Conservation (phyloP, 2,329 filamentous ascomycete genomes). For the Aspergillus quadrilineatus region DNA sequence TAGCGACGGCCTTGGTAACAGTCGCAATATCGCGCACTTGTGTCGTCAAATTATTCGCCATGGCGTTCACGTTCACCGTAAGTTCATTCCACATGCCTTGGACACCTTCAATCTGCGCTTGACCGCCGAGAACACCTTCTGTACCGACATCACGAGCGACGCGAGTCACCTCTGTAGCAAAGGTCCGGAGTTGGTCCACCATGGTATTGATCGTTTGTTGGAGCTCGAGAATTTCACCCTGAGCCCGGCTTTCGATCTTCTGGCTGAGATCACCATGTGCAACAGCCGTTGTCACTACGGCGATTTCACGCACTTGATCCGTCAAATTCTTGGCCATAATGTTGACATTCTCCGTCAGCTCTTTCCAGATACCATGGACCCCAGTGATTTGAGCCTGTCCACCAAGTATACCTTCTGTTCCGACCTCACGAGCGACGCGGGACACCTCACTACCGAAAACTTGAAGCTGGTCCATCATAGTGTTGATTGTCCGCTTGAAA, state of each 20-base stretch:
- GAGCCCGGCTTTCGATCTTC: conserved; percentile 77
- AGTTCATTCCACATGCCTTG: conserved; percentile 88
- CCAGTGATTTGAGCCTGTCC: conserved; percentile 92
- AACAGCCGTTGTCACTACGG: conserved; percentile 78
- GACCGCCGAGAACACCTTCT: conserved; percentile 77
- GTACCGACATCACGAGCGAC: conserved; percentile 82
- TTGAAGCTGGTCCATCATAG: conserved; percentile 97
- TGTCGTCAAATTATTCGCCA: conserved; percentile 83
- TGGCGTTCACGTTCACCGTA: conserved; percentile 82
- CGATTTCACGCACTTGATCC: conserved; percentile 81
- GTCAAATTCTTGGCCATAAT: conserved; percentile 82
- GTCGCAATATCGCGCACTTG: conserved; percentile 93
- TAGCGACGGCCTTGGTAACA: conserved; percentile 67
- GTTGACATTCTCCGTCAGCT: conserved; percentile 87
- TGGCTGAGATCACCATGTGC: conserved; percentile 80
- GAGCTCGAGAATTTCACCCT: conserved; percentile 77
- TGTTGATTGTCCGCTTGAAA: conserved; percentile 98
- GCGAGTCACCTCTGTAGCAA: conserved; percentile 79
- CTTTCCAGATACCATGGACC: conserved; percentile 96
- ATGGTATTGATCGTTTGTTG: conserved; percentile 88
- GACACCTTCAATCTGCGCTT: conserved; percentile 79
- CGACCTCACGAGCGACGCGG: conserved; percentile 89
- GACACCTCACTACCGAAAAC: conserved; percentile 97
- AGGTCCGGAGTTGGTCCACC: conserved; percentile 81
- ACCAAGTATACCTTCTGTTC: conserved; percentile 89